These are phyloP conservation scores for Xenosphaeropsis pyriputrescens DNA, from an alignment of 2,329 filamentous ascomycete genomes.

Conservation along the genomic window DNA sequence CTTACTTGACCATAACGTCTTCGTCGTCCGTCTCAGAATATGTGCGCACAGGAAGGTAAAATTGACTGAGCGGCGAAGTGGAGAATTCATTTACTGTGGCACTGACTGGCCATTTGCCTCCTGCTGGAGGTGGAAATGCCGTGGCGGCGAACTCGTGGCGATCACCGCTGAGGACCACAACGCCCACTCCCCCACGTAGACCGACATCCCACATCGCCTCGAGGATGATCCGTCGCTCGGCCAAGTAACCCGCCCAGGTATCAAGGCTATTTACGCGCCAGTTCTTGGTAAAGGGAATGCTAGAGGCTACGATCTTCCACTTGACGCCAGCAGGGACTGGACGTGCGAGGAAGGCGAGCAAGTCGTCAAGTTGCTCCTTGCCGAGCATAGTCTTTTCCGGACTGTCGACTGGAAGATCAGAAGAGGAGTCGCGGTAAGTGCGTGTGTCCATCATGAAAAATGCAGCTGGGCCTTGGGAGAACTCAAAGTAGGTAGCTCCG, in stretches of 20 bases:
- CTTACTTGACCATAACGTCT: slow-evolving; percentile 74
- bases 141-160: slow-evolving; percentile 96
- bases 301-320: slow-evolving; percentile 89
- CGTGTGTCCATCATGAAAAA: slow-evolving; percentile 95
- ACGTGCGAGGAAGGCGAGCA: slow-evolving; percentile 61
- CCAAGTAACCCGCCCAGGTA: slow-evolving; percentile 87
- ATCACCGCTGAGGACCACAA: slow-evolving; percentile 79
- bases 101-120: slow-evolving; percentile 44
- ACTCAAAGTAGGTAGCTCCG: slow-evolving; percentile 73
- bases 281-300: slow-evolving; percentile 93
- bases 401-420: slow-evolving; percentile 40
- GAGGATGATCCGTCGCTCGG: slow-evolving; percentile 64
- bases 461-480: slow-evolving; percentile 76
- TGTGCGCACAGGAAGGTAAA: slow-evolving; percentile 73
- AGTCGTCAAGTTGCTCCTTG: slow-evolving; percentile 58
- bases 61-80: slow-evolving; percentile 82
- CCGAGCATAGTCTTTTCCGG: slow-evolving; percentile 80
- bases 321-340: slow-evolving; percentile 64
- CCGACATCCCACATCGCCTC: slow-evolving; percentile 87
- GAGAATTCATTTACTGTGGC: slow-evolving; percentile 80
- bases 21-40: slow-evolving; percentile 71
- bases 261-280: slow-evolving; percentile 82
- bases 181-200: slow-evolving; percentile 52
- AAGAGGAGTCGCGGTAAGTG: slow-evolving; percentile 62
- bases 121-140: slow-evolving; percentile 48